These are phyloP conservation scores for Termitomyces sp. DNA, from an alignment of 768 basidiomycete genomes.

Conservation along the genomic window DNA sequence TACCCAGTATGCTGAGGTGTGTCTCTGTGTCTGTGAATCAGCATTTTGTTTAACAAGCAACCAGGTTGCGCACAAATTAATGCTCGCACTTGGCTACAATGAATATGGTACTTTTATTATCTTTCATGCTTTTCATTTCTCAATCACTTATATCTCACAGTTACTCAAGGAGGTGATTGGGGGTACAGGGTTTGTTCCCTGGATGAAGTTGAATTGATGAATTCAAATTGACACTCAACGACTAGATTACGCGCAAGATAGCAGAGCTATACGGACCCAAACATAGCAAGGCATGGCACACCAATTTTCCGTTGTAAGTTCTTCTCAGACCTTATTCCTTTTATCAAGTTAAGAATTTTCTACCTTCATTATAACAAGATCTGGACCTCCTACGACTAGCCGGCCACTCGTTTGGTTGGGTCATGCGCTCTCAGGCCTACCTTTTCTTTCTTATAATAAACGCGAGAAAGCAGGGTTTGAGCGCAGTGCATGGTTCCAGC, in stretches of 20 bases:
- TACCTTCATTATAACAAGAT: constrained; percentile 3
- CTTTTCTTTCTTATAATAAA: constrained; percentile 16
- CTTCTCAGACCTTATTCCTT: neutral
- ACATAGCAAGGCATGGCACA: constrained; percentile 49
- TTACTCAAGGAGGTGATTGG: constrained; percentile 48
- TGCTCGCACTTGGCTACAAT: constrained; percentile 42
- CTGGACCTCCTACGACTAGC: neutral
- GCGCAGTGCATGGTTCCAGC: constrained; percentile 22
- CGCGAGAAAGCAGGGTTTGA: constrained; percentile 30
- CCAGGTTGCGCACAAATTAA: constrained; percentile 43
- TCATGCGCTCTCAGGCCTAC: neutral
- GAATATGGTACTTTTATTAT: constrained; percentile 32
- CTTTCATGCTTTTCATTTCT: neutral
- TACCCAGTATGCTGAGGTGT: constrained; percentile 50
- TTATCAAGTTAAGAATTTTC: constrained; percentile 5
- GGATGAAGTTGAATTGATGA: neutral
- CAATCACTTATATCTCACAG: constrained; percentile 18
- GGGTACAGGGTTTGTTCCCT: constrained; percentile 27
- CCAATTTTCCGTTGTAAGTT: constrained; percentile 34
- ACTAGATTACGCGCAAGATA: constrained; percentile 24
- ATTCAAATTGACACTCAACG: neutral
- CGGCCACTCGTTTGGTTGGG: neutral
- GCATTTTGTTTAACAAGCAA: neutral
- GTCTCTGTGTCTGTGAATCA: neutral
- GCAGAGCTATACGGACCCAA: constrained; percentile 27